These are phyloP conservation scores for Pueraria montana DNA, from an alignment of 306 rosid genomes.

Conservation along the genomic window DNA sequence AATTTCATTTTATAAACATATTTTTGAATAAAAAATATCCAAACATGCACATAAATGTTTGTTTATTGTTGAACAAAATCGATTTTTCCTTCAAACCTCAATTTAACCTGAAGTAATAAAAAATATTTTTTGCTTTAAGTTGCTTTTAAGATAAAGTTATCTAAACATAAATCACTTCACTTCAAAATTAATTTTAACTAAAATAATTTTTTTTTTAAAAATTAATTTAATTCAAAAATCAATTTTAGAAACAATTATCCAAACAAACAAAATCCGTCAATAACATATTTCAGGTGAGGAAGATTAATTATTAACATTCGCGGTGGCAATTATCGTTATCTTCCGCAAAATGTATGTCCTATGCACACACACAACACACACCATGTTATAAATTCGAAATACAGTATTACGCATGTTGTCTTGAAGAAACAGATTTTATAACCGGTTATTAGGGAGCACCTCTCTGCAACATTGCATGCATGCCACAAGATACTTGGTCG, in stretches of 20 bases:
- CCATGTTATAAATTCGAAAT: conserved; percentile 4
- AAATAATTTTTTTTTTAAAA: background rate
- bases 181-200: background rate
- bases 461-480: conserved; percentile 45
- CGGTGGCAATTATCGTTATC: background rate
- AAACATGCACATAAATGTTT: background rate
- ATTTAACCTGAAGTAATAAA: background rate
- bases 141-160: background rate
- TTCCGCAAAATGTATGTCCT: background rate
- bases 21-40: too few species aligned
- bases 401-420: conserved; percentile 5
- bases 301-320: background rate
- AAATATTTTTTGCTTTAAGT: background rate
- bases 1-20: too few species aligned
- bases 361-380: background rate
- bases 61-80: background rate
- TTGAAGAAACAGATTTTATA: conserved; percentile 30
- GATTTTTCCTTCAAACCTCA: background rate
- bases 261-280: background rate
- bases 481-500: conserved; percentile 41
- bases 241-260: background rate
- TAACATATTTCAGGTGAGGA: conserved; percentile 13
- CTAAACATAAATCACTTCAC: background rate
- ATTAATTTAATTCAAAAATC: background rate
- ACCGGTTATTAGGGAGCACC: conserved; percentile 28